These are phyloP conservation scores for Miscanthus sacchariflorus DNA, from an alignment of 202 grass and related monocot genomes.

Conservation along the genomic window DNA sequence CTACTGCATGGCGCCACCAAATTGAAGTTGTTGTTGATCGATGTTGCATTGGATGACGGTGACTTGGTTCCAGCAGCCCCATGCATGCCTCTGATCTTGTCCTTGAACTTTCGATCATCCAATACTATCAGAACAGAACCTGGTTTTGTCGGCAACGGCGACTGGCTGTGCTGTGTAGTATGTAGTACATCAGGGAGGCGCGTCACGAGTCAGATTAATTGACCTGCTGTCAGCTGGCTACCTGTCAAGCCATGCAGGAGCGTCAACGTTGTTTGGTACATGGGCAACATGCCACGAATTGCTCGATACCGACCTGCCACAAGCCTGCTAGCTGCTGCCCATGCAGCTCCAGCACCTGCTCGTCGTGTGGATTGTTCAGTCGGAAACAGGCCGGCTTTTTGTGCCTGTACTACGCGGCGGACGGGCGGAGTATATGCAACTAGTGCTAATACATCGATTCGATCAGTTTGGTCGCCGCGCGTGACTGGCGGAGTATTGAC, in stretches of 20 bases:
- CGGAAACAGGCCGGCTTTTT: no score
- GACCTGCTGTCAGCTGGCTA: neutral
- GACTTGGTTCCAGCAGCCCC: no score
- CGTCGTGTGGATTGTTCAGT: no score
- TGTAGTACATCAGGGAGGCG: neutral
- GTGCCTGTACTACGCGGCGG: no score
- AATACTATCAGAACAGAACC: neutral
- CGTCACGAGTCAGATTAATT: neutral
- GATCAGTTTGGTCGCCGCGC: neutral
- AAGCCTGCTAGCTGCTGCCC: no score
- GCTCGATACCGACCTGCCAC: constrained; percentile 37
- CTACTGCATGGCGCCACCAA: no score
- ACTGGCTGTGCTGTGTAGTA: neutral
- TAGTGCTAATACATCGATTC: neutral
- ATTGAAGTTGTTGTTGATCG: no score
- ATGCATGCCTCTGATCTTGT: no score
- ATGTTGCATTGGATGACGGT: no score
- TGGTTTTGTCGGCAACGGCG: neutral
- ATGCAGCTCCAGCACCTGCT: neutral
- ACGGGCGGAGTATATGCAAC: neutral
- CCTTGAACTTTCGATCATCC: neutral
- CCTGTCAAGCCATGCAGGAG: neutral
- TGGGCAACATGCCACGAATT: constrained; percentile 22
- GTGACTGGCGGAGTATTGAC: neutral
- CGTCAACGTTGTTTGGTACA: neutral